Percentiles rank a stretch among this genome's conserved stretches.
Evolutionary conservation across 2,329 filamentous ascomycete genomes (phyloP).

Genomic region (Aureobasidium sp.): DNA sequence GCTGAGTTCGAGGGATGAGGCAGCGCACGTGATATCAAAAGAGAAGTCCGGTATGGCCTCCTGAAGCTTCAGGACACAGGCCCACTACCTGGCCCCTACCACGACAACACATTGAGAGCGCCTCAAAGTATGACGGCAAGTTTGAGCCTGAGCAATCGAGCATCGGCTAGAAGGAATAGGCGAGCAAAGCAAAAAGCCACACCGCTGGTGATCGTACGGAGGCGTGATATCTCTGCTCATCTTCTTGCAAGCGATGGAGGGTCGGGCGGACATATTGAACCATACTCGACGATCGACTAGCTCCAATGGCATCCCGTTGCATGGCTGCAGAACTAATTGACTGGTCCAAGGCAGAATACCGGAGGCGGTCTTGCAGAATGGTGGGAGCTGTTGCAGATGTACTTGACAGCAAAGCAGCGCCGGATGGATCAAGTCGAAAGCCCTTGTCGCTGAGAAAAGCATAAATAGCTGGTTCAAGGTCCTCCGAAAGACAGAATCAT

Average conservation of each 20-base stretch:
- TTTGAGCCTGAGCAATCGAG: slow-evolving; percentile 33
- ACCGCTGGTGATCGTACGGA: slow-evolving; percentile 26
- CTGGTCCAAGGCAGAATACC: slow-evolving; percentile 2
- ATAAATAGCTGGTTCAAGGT: slow-evolving; percentile 14
- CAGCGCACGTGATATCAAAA: slow-evolving; percentile 15
- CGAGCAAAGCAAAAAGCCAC: slow-evolving; percentile 37
- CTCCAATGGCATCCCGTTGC: background rate
- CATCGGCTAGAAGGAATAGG: slow-evolving; percentile 35
- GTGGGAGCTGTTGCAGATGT: background rate
- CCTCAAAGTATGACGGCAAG: background rate
- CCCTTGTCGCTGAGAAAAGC: background rate
- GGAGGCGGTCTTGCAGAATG: background rate
- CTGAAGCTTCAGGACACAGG: background rate
- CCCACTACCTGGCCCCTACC: background rate
- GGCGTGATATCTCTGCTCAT: slow-evolving; percentile 6
- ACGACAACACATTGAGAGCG: slow-evolving; percentile 9
- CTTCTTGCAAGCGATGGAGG: slow-evolving; percentile 6
- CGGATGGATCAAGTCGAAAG: background rate
- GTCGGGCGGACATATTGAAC: background rate
- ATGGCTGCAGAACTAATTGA: slow-evolving; percentile 4
- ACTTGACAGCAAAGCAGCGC: background rate
- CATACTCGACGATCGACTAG: slow-evolving; percentile 7
- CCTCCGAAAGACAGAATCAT: background rate
- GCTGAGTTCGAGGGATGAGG: background rate
- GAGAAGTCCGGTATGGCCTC: background rate